phyloP scores from a whole-genome alignment of 495 filamentous ascomycete species.

The Podospora pseudopauciseta region DNA sequence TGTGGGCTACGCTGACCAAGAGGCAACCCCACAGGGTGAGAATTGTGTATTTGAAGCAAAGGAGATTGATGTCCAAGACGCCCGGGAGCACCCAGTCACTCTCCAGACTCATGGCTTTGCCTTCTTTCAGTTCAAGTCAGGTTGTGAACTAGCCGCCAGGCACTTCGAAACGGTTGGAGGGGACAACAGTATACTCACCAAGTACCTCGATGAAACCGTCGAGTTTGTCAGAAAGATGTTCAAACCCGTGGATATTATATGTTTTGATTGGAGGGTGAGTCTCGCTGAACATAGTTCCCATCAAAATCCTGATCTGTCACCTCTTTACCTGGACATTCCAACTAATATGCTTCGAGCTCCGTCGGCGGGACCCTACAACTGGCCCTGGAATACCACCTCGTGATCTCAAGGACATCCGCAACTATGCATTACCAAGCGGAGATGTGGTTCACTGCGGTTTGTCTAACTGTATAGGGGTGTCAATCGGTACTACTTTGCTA shows the following conservation, averaged over 20 bases:
- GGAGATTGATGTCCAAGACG: neutral
- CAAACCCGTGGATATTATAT: no score
- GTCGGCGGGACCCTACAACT: neutral
- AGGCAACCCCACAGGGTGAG: neutral
- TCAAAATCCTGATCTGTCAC: no score
- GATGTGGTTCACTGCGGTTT: constrained; percentile 4
- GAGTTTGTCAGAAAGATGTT: no score
- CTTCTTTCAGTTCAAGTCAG: no score
- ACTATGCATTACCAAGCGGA: neutral
- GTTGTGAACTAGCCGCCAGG: no score
- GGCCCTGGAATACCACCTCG: constrained; percentile 1
- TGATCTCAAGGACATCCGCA: constrained; percentile 2
- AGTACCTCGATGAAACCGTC: neutral
- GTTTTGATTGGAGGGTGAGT: no score
- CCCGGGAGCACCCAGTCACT: no score
- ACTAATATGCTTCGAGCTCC: neutral
- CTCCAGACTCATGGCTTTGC: no score
- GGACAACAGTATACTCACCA: neutral
- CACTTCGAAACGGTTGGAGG: neutral
- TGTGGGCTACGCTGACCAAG: neutral
- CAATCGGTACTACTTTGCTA: no score
- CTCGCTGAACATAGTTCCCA: no score
- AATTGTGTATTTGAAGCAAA: constrained; percentile 1
- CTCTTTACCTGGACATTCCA: no score
- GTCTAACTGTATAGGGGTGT: neutral